phyloP scores from a whole-genome alignment of 176 grass and related monocot genomes.

The Raddia distichophylla region DNA sequence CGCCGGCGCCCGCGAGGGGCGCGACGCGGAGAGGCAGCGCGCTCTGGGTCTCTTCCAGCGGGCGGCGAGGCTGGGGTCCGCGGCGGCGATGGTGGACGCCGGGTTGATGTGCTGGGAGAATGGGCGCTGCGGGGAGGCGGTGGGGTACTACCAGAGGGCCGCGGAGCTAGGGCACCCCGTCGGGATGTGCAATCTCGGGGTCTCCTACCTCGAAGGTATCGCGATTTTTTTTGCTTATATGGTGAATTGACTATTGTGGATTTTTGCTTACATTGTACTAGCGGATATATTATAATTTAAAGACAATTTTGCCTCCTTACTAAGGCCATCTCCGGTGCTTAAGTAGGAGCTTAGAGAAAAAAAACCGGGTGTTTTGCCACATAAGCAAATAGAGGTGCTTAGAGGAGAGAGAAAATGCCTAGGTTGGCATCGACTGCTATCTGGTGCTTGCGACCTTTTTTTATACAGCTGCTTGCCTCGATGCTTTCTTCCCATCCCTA shows the following conservation, averaged over 20 bases:
- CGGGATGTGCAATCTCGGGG: constrained; percentile 72
- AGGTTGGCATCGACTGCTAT: too few species aligned
- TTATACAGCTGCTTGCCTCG: too few species aligned
- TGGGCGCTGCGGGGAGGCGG: constrained; percentile 50
- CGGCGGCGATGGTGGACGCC: constrained; percentile 73
- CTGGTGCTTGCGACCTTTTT: too few species aligned
- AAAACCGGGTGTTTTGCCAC: too few species aligned
- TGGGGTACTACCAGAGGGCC: constrained; percentile 54
- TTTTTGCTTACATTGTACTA: constrained; percentile 18
- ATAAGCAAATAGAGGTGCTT: too few species aligned
- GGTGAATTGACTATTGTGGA: constrained; percentile 2
- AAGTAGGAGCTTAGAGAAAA: too few species aligned
- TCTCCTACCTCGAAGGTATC: constrained; percentile 74
- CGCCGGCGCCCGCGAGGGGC: neutral
- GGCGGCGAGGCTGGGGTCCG: constrained; percentile 59
- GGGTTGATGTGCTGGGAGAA: constrained; percentile 76
- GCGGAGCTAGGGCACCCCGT: constrained; percentile 60
- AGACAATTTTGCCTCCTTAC: constrained; percentile 9
- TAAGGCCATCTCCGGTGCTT: too few species aligned
- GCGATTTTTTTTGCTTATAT: constrained; percentile 17
- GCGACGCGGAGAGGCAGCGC: constrained; percentile 28
- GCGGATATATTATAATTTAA: constrained; percentile 13
- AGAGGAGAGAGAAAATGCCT: too few species aligned
- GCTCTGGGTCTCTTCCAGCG: constrained; percentile 61
- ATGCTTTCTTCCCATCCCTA: too few species aligned